phyloP scores from a whole-genome alignment of 177 flowering plant genomes.

The Tripterygium wilfordii region DNA sequence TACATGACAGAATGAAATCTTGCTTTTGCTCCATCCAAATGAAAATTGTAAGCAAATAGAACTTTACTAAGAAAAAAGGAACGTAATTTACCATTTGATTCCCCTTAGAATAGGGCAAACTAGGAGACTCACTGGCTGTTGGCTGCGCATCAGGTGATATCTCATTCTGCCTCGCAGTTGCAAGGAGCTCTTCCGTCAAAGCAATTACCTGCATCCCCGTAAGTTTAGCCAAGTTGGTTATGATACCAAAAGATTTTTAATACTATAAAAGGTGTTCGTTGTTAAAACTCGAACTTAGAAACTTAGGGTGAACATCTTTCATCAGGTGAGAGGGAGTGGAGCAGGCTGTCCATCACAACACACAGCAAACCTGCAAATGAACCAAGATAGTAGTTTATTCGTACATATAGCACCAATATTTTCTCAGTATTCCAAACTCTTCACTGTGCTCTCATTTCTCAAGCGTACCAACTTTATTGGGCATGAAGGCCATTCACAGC shows the following conservation, averaged over 20 bases:
- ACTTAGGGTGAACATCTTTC: conserved; percentile 69
- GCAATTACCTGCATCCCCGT: conserved; percentile 74
- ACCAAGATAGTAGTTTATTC: conserved; percentile 55
- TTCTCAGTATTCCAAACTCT: conserved; percentile 8
- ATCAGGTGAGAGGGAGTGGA: conserved; percentile 44
- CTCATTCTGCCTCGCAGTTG: conserved; percentile 74
- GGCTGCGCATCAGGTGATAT: conserved; percentile 28
- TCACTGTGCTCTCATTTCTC: conserved; percentile 21
- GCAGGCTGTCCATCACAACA: conserved; percentile 64
- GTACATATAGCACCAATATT: conserved; percentile 13
- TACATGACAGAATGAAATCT: not conserved
- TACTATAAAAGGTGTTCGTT: conserved; percentile 10
- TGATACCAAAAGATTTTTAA: conserved; percentile 7
- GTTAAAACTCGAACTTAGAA: conserved; percentile 51
- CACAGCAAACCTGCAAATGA: conserved; percentile 90
- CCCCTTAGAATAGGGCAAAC: conserved; percentile 23
- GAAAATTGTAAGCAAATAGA: too few species aligned
- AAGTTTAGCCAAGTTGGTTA: conserved; percentile 7
- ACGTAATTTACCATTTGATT: conserved; percentile 23
- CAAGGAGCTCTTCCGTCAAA: conserved; percentile 90
- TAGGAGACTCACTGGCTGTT: conserved; percentile 28
- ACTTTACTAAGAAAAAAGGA: not conserved
- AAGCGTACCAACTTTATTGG: conserved; percentile 9
- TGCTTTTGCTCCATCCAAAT: not conserved
- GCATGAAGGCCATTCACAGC: conserved; percentile 43